Evolutionary conservation across 2,329 filamentous ascomycete genomes (phyloP).

Genomic region (Venturiaceae sp.): DNA sequence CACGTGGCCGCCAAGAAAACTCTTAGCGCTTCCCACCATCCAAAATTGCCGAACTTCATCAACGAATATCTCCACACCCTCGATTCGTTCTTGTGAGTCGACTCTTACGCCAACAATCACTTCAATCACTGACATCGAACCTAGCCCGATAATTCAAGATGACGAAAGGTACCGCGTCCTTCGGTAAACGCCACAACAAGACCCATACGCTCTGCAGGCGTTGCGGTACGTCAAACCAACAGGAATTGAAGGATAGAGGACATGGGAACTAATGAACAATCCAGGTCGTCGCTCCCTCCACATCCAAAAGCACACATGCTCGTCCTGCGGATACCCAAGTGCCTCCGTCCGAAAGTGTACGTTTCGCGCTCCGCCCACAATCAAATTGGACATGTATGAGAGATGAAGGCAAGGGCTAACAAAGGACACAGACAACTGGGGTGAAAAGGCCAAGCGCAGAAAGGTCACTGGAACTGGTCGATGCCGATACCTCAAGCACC

Average conservation of each 20-base stretch:
- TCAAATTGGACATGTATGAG: background rate
- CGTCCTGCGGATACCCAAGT: slow-evolving; percentile 91
- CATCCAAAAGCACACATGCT: slow-evolving; percentile 98
- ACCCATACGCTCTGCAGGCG: slow-evolving; percentile 97
- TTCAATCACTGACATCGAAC: background rate
- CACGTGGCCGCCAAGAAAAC: too few species aligned
- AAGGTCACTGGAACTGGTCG: slow-evolving; percentile 98
- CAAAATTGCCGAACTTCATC: background rate
- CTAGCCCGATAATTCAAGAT: slow-evolving; percentile 14
- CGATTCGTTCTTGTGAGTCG: background rate
- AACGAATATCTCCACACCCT: background rate
- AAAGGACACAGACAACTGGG: slow-evolving; percentile 78
- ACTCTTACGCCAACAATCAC: background rate
- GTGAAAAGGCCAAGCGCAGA: slow-evolving; percentile 99
- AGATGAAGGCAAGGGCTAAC: background rate
- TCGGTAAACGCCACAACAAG: slow-evolving; percentile 88
- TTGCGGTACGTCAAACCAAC: slow-evolving; percentile 65
- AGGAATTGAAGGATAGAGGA: slow-evolving; percentile 11
- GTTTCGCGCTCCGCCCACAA: slow-evolving; percentile 32
- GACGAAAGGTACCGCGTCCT: slow-evolving; percentile 65
- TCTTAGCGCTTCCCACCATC: too few species aligned
- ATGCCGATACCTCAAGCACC: slow-evolving; percentile 87
- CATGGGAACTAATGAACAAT: slow-evolving; percentile 14
- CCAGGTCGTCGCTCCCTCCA: slow-evolving; percentile 94
- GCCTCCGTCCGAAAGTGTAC: slow-evolving; percentile 98